phyloP scores from a whole-genome alignment of 257 asterid genomes.

The Solanum dulcamara region DNA sequence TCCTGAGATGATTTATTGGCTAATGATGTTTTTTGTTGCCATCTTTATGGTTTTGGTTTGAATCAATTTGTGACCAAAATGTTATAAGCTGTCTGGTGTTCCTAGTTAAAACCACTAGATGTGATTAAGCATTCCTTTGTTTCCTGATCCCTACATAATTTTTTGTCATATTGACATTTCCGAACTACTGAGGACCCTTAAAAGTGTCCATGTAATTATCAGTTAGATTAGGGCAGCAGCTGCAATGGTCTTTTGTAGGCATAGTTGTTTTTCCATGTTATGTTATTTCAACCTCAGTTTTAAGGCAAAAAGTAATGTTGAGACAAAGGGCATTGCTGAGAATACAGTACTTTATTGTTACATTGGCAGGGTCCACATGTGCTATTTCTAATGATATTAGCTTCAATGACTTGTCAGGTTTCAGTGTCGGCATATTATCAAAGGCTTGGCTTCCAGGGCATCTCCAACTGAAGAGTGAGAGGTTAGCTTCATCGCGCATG shows the following conservation, averaged over 20 bases:
- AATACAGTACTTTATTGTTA: background rate
- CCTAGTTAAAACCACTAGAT: background rate
- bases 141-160: background rate
- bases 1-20: background rate
- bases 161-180: background rate
- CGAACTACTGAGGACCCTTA: background rate
- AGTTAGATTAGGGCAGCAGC: background rate
- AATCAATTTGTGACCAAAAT: background rate
- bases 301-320: background rate
- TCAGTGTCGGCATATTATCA: conserved; percentile 73
- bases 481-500: background rate
- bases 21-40: background rate
- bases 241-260: background rate
- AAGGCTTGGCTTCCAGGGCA: conserved; percentile 48
- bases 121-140: background rate
- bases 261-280: background rate
- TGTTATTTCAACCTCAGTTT: background rate
- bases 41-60: background rate
- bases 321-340: background rate
- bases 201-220: background rate
- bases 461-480: conserved; percentile 51
- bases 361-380: background rate
- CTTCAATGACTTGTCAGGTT: conserved; percentile 40
- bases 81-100: background rate
- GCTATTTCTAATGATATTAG: background rate